Conservation (phyloP, 1,284 basidiomycete species). For the Psilocybe mexicana region DNA sequence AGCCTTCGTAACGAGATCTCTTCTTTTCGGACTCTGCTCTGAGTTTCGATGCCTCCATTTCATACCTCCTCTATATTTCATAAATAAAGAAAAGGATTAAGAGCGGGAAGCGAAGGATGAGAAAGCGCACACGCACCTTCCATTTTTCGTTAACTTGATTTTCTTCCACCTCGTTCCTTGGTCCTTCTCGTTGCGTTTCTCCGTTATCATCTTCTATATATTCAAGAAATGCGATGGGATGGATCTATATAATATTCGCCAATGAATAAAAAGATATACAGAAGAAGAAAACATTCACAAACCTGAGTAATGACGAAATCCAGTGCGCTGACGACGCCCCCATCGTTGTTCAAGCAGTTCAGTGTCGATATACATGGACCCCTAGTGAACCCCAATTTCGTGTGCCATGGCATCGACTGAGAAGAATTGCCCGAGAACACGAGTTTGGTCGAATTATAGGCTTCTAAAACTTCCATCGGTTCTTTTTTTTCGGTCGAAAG, state of each 20-base stretch:
- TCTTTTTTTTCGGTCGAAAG: slow-evolving; percentile 73
- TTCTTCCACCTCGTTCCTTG: slow-evolving; percentile 76
- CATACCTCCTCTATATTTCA: slow-evolving; percentile 47
- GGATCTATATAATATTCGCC: slow-evolving; percentile 38
- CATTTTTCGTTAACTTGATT: slow-evolving; percentile 58
- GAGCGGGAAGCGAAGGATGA: neutral
- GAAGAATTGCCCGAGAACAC: slow-evolving; percentile 83
- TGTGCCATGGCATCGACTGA: slow-evolving; percentile 85
- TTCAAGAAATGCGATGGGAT: slow-evolving; percentile 67
- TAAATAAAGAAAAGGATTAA: neutral
- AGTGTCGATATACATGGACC: slow-evolving; percentile 73
- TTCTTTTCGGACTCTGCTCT: slow-evolving; percentile 56
- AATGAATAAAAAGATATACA: too few relatives aligned
- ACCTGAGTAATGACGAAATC: slow-evolving; percentile 78
- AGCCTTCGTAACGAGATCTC: slow-evolving; percentile 45
- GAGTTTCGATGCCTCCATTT: slow-evolving; percentile 54
- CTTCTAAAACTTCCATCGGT: slow-evolving; percentile 82
- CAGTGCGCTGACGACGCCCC: slow-evolving; percentile 77
- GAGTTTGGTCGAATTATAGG: slow-evolving; percentile 70
- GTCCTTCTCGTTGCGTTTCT: slow-evolving; percentile 52
- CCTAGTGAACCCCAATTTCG: slow-evolving; percentile 77
- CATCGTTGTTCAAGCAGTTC: slow-evolving; percentile 79
- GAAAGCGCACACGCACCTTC: slow-evolving; percentile 51
- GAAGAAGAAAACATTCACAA: neutral
- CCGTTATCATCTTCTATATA: slow-evolving; percentile 56